Evolutionary conservation across 306 rosid species (phyloP).

Genomic region (Hippophae rhamnoides): DNA sequence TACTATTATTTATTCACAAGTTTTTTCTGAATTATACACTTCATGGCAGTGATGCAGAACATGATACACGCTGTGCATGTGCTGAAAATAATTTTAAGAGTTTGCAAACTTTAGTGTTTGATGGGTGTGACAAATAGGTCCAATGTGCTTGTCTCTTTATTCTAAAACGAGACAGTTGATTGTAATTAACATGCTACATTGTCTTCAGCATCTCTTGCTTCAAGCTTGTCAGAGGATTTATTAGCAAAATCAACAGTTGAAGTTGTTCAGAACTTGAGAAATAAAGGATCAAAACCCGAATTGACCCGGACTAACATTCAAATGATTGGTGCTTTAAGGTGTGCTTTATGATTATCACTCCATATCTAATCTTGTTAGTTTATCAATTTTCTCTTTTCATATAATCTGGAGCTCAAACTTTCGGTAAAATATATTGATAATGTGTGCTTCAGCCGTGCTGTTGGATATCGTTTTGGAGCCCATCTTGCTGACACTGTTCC

Average conservation of each 20-base stretch:
- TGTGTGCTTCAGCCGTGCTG: slow-evolving; percentile 71
- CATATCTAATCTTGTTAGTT: neutral
- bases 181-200: slow-evolving; percentile 17
- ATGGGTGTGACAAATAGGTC: slow-evolving; percentile 1
- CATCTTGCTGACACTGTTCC: slow-evolving; percentile 94
- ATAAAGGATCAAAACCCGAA: slow-evolving; percentile 56
- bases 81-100: too few species aligned
- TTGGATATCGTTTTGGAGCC: slow-evolving; percentile 91
- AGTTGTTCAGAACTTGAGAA: slow-evolving; percentile 71
- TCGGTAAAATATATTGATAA: slow-evolving; percentile 18
- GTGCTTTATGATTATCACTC: slow-evolving; percentile 14
- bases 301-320: slow-evolving; percentile 88
- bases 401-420: neutral
- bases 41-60: too few species aligned
- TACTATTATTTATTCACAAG: too few species aligned
- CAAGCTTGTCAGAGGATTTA: slow-evolving; percentile 88
- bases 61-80: too few species aligned
- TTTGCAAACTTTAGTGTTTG: neutral
- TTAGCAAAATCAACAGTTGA: slow-evolving; percentile 73
- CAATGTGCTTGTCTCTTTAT: neutral
- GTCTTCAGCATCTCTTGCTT: slow-evolving; percentile 72
- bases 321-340: slow-evolving; percentile 99
- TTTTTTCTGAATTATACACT: too few species aligned
- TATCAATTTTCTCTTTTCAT: neutral
- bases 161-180: slow-evolving; percentile 2